phyloP scores from a whole-genome alignment of 371 early-diverging fungal species.

The Apophysomyces variabilis region DNA sequence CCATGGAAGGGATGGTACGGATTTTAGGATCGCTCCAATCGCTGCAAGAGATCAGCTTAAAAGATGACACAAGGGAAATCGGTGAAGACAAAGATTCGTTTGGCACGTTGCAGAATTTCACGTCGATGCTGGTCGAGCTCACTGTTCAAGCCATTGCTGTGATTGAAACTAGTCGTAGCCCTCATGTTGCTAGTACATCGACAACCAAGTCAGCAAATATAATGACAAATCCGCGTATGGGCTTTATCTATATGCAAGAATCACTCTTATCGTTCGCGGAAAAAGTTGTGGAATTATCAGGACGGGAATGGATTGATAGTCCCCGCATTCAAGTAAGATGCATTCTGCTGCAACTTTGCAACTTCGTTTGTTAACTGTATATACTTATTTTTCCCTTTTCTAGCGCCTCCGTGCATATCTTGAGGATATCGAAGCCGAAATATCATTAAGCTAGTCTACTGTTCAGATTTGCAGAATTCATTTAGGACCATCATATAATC shows the following conservation, averaged over 20 bases:
- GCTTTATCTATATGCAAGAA: conserved; percentile 43
- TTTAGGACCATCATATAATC: too few species aligned
- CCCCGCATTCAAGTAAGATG: conserved; percentile 35
- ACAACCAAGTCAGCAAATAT: conserved; percentile 35
- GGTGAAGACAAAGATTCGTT: conserved; percentile 7
- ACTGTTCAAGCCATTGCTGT: conserved; percentile 41
- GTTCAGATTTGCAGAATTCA: neutral
- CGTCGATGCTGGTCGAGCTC: conserved; percentile 41
- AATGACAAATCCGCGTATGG: conserved; percentile 39
- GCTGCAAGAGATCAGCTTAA: conserved; percentile 28
- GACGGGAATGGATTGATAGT: conserved; percentile 34
- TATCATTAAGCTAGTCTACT: conserved; percentile 4
- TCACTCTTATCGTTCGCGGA: conserved; percentile 41
- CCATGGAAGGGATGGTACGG: conserved; percentile 42
- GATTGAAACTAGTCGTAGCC: conserved; percentile 36
- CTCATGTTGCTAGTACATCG: neutral
- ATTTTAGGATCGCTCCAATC: conserved; percentile 32
- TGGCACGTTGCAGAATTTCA: conserved; percentile 33
- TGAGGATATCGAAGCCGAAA: conserved; percentile 22
- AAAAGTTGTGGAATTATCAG: conserved; percentile 42
- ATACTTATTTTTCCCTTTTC: conserved; percentile 2
- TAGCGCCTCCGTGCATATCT: conserved; percentile 28
- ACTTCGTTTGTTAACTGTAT: neutral
- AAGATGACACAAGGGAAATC: conserved; percentile 1
- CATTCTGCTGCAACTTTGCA: conserved; percentile 3